A percentile compares a stretch with the other conserved stretches of the same genome.
These are phyloP conservation scores for Piromyces finnis DNA, from an alignment of 192 early-diverging fungal genomes.

Conservation along the genomic window DNA sequence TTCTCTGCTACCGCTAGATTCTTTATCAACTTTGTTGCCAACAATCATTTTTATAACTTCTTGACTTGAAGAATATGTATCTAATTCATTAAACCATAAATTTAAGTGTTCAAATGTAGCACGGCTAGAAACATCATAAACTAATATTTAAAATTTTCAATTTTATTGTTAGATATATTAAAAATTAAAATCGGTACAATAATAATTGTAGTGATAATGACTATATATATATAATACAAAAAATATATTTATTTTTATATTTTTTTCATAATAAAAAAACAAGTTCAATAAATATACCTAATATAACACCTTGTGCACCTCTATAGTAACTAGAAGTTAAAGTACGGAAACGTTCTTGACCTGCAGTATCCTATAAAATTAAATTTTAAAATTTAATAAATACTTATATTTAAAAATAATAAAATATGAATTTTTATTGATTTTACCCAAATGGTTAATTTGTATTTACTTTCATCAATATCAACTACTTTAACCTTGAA, in stretches of 20 bases:
- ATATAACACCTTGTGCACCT: slow-evolving; percentile 92
- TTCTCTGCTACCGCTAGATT: slow-evolving; percentile 31
- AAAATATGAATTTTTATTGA: not conserved
- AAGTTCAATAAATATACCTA: slow-evolving; percentile 60
- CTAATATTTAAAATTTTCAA: slow-evolving; percentile 26
- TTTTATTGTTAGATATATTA: no score
- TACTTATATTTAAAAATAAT: not conserved
- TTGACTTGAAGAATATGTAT: slow-evolving; percentile 68
- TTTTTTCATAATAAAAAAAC: no score
- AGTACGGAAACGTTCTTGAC: slow-evolving; percentile 95
- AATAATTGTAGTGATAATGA: no score
- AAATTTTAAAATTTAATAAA: not conserved
- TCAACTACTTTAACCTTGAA: slow-evolving; percentile 89
- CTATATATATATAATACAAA: no score
- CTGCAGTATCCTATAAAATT: slow-evolving; percentile 76
- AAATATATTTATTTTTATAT: no score
- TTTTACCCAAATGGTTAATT: slow-evolving; percentile 86
- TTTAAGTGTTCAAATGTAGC: slow-evolving; percentile 83
- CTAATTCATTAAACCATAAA: slow-evolving; percentile 89
- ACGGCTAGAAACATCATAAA: slow-evolving; percentile 91
- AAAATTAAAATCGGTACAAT: no score
- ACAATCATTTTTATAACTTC: slow-evolving; percentile 95
- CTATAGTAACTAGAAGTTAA: slow-evolving; percentile 95
- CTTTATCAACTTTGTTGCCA: slow-evolving; percentile 96
- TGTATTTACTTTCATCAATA: slow-evolving; percentile 73